Evolutionary conservation across 306 rosid genomes (phyloP), one percentile per base, ranked within the genome.

Genomic region (Trichosanthes truncata): DNA sequence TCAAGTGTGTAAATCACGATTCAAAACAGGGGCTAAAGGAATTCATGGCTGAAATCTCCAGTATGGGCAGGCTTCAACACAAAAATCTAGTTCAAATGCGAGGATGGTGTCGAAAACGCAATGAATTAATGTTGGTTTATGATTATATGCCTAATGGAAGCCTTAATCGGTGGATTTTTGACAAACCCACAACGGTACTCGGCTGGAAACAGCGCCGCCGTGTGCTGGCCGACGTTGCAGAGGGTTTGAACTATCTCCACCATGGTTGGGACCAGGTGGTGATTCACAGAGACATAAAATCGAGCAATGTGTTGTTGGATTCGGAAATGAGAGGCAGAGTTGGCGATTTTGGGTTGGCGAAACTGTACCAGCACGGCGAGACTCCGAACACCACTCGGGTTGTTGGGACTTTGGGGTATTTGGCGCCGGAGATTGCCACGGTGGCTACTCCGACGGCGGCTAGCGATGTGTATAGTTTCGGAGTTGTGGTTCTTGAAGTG

Each of bases 121-220:
- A 83, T 66, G 79, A 89, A 33, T 83, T 95, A 10, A 86, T 95
- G 97, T 86, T 95, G 1, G 97, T 95, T 9, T 95, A 95, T 36
- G 98, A 95, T 52, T 92, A 68, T 74, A 94, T 94, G 98, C 96
- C 98, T 0, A 92, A 95, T 18, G 92, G 96, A 20, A 92, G 97
- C 80, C 89, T 95, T 14, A 92, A 95, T 81, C 84, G 68, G 13
- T 90, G 97, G 97, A 82, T 95, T 0, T 95, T 95, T 57, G 86
- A 89, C 76, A 73, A 69, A 5, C 92, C 97, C 0, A 55, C 43
- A 59, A 81, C 40, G 76, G 71, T 88, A 29, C 67, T 95, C 1
- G 80, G 80, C 2, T 95, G 98, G 97, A 81, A 68, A 8, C 83
- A 74, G 9, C 90, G 97, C 3, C 89, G 93, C 4, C 81, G 89